These are phyloP conservation scores for Favolaschia claudopus DNA, from an alignment of 768 basidiomycete species.

Conservation along the genomic window DNA sequence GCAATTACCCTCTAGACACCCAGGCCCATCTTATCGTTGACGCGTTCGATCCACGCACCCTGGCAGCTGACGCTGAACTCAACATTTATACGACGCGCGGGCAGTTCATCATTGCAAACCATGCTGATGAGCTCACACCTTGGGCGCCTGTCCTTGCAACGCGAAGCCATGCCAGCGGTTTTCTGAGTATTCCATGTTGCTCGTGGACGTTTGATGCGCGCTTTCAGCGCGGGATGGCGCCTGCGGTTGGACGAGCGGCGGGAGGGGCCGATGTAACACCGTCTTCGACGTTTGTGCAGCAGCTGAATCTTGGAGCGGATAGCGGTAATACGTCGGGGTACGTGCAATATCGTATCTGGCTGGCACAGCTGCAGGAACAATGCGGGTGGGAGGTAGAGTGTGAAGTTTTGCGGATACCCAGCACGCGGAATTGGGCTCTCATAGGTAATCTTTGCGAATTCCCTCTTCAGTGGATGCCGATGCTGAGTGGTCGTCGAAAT, in stretches of 20 bases:
- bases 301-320: constrained; percentile 68
- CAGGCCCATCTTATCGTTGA: constrained; percentile 67
- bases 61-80: constrained; percentile 14
- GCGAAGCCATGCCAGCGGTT: constrained; percentile 64
- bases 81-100: constrained; percentile 46
- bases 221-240: constrained; percentile 59
- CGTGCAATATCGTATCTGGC: constrained; percentile 86
- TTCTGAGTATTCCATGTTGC: constrained; percentile 91
- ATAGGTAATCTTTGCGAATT: constrained; percentile 62
- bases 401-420: constrained; percentile 88
- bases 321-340: constrained; percentile 74
- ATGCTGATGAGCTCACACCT: constrained; percentile 95
- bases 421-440: constrained; percentile 93
- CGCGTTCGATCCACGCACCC: constrained; percentile 70
- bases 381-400: constrained; percentile 91
- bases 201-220: constrained; percentile 79
- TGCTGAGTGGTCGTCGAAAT: constrained; percentile 1
- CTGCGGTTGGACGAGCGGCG: constrained; percentile 37
- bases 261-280: constrained; percentile 26
- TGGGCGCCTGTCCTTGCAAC: constrained; percentile 90
- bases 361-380: constrained; percentile 72
- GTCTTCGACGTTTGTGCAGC: constrained; percentile 38
- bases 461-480: constrained; percentile 3
- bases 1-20: constrained; percentile 71
- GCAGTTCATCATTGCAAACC: constrained; percentile 90